Conservation (phyloP, 306 rosid species). For the Oemleria cerasiformis region DNA sequence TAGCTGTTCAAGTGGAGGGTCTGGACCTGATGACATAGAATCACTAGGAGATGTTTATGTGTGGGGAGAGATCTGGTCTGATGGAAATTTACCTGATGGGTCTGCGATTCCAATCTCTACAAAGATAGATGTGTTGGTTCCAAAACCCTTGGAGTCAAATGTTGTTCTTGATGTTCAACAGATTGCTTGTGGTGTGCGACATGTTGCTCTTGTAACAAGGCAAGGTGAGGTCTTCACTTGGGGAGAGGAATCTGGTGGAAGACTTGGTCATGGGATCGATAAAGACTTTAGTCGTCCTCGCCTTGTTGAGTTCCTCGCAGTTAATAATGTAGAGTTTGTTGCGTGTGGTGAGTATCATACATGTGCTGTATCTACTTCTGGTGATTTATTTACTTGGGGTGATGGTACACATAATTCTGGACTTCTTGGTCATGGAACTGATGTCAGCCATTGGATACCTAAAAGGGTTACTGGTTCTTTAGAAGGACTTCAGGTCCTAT, state of each 20-base stretch:
- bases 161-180: constrained; percentile 92
- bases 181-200: constrained; percentile 74
- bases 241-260: constrained; percentile 97
- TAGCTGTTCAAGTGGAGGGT: constrained; percentile 67
- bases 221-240: constrained; percentile 98
- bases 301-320: constrained; percentile 75
- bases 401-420: constrained; percentile 78
- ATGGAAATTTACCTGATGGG: constrained; percentile 54
- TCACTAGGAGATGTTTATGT: constrained; percentile 87
- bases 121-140: constrained; percentile 59
- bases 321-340: constrained; percentile 52
- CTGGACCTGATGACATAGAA: constrained; percentile 90
- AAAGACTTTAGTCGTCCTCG: constrained; percentile 56
- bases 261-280: constrained; percentile 88
- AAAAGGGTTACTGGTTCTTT: constrained; percentile 61
- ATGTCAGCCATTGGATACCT: constrained; percentile 77
- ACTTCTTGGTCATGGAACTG: constrained; percentile 90
- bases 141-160: constrained; percentile 73
- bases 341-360: constrained; percentile 94
- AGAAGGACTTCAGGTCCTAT: constrained; percentile 84
- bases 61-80: constrained; percentile 90
- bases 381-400: constrained; percentile 92
- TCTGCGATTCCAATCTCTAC: constrained; percentile 40
- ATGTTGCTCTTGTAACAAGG: constrained; percentile 79
- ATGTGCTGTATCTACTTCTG: constrained; percentile 71